phyloP scores from a whole-genome alignment of 2,329 filamentous ascomycete genomes.

The Trichophyton simii region DNA sequence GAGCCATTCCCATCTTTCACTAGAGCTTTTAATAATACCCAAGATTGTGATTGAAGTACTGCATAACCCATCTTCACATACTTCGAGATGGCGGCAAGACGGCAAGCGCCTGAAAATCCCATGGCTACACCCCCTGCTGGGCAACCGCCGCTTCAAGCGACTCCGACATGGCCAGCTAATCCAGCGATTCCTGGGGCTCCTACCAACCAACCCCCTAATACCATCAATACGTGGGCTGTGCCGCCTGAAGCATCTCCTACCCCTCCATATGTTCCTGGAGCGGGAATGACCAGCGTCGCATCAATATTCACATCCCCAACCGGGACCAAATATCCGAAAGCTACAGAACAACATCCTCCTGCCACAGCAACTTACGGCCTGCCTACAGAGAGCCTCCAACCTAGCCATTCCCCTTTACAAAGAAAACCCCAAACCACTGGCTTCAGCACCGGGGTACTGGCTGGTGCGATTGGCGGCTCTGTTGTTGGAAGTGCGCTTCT shows the following conservation, averaged over 20 bases:
- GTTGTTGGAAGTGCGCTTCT: slow-evolving; percentile 15
- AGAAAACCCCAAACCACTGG: background rate
- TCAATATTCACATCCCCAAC: background rate
- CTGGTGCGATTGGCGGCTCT: slow-evolving; percentile 19
- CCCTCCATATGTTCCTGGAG: background rate
- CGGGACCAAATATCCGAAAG: background rate
- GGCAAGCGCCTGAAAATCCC: background rate
- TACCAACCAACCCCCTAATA: no score
- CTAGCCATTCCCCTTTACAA: slow-evolving; percentile 1
- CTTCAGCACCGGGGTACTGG: slow-evolving; percentile 9
- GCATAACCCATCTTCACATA: background rate
- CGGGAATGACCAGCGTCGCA: background rate
- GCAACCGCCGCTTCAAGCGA: background rate
- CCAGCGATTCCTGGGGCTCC: background rate
- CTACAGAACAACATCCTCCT: background rate
- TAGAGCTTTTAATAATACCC: background rate
- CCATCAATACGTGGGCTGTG: no score
- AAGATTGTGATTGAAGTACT: background rate
- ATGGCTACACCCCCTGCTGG: background rate
- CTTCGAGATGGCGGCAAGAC: background rate
- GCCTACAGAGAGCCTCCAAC: background rate
- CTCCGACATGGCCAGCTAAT: background rate
- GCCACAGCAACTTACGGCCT: background rate
- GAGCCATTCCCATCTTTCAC: background rate
- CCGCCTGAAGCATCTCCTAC: no score